phyloP scores from a whole-genome alignment of 2,329 filamentous ascomycete species.

The Colletotrichum somersetense region DNA sequence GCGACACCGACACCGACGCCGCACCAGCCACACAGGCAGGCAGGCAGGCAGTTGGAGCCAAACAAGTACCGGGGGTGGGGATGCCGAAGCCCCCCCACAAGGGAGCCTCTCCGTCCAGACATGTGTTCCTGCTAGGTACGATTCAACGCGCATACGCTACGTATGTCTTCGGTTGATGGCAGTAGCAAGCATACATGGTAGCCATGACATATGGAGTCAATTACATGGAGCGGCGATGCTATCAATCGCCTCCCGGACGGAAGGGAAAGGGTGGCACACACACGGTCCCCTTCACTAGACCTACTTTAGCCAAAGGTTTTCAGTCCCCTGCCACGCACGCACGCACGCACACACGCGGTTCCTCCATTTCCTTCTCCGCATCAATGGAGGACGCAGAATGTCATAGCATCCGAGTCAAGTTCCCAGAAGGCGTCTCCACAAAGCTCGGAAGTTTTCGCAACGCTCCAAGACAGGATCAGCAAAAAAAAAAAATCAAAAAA shows the following conservation, averaged over 20 bases:
- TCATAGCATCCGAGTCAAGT: conserved; percentile 33
- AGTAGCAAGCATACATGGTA: not conserved
- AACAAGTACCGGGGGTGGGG: not conserved
- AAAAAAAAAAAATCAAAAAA: not conserved
- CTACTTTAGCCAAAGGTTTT: not conserved
- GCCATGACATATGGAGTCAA: not conserved
- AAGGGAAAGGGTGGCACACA: not conserved
- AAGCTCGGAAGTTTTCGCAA: not conserved
- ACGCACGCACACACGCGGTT: not conserved
- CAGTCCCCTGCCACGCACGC: conserved; percentile 1
- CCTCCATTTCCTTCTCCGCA: conserved; percentile 8
- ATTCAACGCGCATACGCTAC: not conserved
- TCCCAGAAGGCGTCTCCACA: conserved; percentile 29
- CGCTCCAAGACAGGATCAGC: conserved; percentile 26
- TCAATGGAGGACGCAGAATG: conserved; percentile 15
- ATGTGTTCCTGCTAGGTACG: not conserved
- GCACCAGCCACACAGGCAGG: not conserved
- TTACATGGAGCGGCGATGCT: not conserved
- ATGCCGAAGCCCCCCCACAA: not conserved
- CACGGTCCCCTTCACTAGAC: conserved; percentile 14
- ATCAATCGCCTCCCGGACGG: not conserved
- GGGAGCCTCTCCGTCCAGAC: not conserved
- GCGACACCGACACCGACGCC: not conserved
- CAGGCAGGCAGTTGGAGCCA: not conserved
- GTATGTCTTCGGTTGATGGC: not conserved